A percentile compares a stretch with the other conserved stretches of the same genome.
Evolutionary conservation across 1,139 yeast species (phyloP).

Genomic region (Pichia sp.): DNA sequence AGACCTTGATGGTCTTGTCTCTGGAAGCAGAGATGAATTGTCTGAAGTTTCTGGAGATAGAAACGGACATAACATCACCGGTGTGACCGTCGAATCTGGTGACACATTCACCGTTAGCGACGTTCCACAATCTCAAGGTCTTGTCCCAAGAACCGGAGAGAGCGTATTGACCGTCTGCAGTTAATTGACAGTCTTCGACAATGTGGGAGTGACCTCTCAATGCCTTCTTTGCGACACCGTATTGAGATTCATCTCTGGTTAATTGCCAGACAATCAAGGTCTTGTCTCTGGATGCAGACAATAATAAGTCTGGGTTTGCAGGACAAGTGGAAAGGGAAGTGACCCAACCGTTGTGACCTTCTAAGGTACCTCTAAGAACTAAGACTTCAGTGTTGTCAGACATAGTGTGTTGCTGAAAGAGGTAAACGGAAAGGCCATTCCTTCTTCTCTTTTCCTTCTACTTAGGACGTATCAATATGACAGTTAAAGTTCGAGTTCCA

Average conservation of each 20-base stretch:
- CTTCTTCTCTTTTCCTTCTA: no score
- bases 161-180: slow-evolving; percentile 98
- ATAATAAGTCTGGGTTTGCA: slow-evolving; percentile 96
- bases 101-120: slow-evolving; percentile 90
- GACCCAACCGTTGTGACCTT: slow-evolving; percentile 91
- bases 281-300: slow-evolving; percentile 99
- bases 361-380: slow-evolving; percentile 99
- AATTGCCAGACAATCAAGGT: slow-evolving; percentile 97
- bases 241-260: slow-evolving; percentile 95
- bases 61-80: slow-evolving; percentile 94
- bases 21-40: slow-evolving; percentile 99
- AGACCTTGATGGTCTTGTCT: slow-evolving; percentile 98
- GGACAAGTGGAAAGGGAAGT: slow-evolving; percentile 98
- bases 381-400: slow-evolving; percentile 65
- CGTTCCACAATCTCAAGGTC: slow-evolving; percentile 98
- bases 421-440: not conserved
- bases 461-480: no score
- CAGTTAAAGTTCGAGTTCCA: no score
- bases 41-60: slow-evolving; percentile 95
- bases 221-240: slow-evolving; percentile 98
- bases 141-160: slow-evolving; percentile 99
- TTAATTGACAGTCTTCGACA: slow-evolving; percentile 95
- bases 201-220: slow-evolving; percentile 99
- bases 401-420: slow-evolving; percentile 14
- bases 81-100: slow-evolving; percentile 98